Percentiles rank a stretch among this genome's conserved stretches.
Conservation (phyloP, 1,139 yeast species). For the Pichia sp. region DNA sequence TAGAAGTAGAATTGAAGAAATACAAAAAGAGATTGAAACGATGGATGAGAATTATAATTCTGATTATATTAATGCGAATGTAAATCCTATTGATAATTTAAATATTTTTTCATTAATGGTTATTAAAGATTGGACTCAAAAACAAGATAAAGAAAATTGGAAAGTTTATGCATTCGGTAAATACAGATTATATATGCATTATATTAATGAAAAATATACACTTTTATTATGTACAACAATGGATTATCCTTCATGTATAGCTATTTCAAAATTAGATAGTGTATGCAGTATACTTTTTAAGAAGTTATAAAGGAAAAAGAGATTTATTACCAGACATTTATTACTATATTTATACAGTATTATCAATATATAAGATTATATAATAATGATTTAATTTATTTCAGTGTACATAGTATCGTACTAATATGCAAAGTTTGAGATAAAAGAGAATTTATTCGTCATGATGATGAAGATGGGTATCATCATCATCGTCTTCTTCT, state of each 20-base stretch:
- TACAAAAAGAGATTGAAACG: constrained; percentile 14
- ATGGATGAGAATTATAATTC: constrained; percentile 19
- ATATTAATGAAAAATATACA: constrained; percentile 21
- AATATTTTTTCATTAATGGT: constrained; percentile 44
- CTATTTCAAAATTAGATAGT: constrained; percentile 40
- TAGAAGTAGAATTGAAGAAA: constrained; percentile 8
- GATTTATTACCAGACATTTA: too few relatives aligned
- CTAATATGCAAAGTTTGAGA: background rate
- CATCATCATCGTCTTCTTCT: constrained; percentile 30
- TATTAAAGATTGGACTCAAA: constrained; percentile 33
- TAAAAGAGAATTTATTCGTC: background rate
- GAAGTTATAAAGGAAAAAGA: constrained; percentile 8
- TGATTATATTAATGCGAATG: constrained; percentile 26
- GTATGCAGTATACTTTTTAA: constrained; percentile 22
- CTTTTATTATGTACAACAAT: constrained; percentile 32
- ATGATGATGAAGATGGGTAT: constrained; percentile 19
- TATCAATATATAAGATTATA: background rate
- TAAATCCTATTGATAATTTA: constrained; percentile 35
- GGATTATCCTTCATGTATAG: constrained; percentile 37
- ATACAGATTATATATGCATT: constrained; percentile 21
- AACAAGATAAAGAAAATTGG: constrained; percentile 15
- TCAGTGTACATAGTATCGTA: constrained; percentile 12
- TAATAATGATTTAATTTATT: background rate
- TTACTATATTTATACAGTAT: background rate
- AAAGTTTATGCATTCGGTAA: constrained; percentile 22